These are phyloP conservation scores for Brassica hybrid DNA, from an alignment of 441 rosid species.

Conservation along the genomic window DNA sequence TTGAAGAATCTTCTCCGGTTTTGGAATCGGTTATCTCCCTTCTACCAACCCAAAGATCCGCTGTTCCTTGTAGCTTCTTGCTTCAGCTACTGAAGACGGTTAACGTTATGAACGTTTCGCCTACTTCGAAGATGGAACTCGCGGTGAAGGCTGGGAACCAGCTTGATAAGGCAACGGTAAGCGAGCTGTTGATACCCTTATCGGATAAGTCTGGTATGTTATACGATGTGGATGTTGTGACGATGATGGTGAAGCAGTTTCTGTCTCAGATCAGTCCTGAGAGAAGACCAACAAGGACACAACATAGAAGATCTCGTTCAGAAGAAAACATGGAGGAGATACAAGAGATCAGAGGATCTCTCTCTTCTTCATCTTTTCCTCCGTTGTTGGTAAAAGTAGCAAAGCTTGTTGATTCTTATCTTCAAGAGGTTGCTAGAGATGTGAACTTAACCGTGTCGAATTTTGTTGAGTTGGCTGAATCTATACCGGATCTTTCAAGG, in stretches of 20 bases:
- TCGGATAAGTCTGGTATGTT: slow-evolving; percentile 45
- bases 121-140: slow-evolving; percentile 60
- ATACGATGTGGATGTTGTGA: slow-evolving; percentile 66
- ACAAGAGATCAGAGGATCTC: slow-evolving; percentile 76
- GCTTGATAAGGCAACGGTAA: slow-evolving; percentile 66
- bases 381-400: slow-evolving; percentile 67
- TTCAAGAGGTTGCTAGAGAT: slow-evolving; percentile 68
- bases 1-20: slow-evolving; percentile 42
- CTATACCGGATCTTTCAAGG: slow-evolving; percentile 62
- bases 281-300: slow-evolving; percentile 59
- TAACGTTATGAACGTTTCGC: slow-evolving; percentile 53
- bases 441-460: slow-evolving; percentile 56
- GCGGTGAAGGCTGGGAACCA: slow-evolving; percentile 65
- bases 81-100: slow-evolving; percentile 61
- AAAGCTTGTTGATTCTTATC: slow-evolving; percentile 67
- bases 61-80: slow-evolving; percentile 66
- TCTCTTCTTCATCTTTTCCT: slow-evolving; percentile 51
- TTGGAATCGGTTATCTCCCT: slow-evolving; percentile 67
- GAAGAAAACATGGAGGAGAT: slow-evolving; percentile 62
- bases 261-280: slow-evolving; percentile 55
- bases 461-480: slow-evolving; percentile 61
- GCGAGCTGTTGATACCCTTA: slow-evolving; percentile 64
- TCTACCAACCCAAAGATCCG: slow-evolving; percentile 56
- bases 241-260: slow-evolving; percentile 63
- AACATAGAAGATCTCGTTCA: slow-evolving; percentile 88